phyloP scores from a whole-genome alignment of 1,284 basidiomycete species.

The Dichomitus squalens region DNA sequence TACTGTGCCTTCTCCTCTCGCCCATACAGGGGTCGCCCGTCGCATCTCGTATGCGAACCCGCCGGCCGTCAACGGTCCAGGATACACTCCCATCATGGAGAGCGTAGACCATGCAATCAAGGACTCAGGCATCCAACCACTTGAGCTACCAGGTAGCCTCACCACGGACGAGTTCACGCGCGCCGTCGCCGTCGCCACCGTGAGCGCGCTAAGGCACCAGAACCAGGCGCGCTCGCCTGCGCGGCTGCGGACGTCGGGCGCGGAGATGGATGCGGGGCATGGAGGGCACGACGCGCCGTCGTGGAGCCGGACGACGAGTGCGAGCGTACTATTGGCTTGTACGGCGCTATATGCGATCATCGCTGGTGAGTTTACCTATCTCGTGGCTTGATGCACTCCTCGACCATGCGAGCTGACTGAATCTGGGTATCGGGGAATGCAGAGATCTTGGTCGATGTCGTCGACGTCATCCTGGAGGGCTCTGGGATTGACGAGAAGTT shows the following conservation, averaged over 20 bases:
- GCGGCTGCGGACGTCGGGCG: conserved; percentile 38
- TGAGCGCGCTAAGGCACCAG: conserved; percentile 80
- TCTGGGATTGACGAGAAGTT: conserved; percentile 98
- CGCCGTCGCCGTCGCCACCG: conserved; percentile 89
- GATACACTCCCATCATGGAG: conserved; percentile 74
- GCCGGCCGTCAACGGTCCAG: conserved; percentile 35
- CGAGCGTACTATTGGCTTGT: conserved; percentile 86
- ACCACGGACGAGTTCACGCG: conserved; percentile 88
- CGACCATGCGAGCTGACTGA: background rate
- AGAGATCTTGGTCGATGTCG: conserved; percentile 95
- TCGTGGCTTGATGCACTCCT: too few species aligned
- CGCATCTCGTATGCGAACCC: conserved; percentile 60
- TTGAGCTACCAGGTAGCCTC: conserved; percentile 67
- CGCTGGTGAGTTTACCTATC: conserved; percentile 67
- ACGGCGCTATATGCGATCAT: conserved; percentile 96
- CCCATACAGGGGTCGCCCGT: conserved; percentile 24
- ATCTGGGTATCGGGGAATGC: conserved; percentile 5
- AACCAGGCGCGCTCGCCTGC: conserved; percentile 51
- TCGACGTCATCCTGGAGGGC: conserved; percentile 93
- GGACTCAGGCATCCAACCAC: conserved; percentile 54
- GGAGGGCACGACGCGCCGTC: conserved; percentile 87
- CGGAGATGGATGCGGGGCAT: conserved; percentile 42
- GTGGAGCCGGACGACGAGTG: conserved; percentile 88
- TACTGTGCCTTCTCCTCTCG: conserved; percentile 15
- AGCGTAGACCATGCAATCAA: conserved; percentile 77